Evolutionary conservation across 371 early-diverging fungal species (phyloP).

Genomic region (Choanephora cucurbitarum): DNA sequence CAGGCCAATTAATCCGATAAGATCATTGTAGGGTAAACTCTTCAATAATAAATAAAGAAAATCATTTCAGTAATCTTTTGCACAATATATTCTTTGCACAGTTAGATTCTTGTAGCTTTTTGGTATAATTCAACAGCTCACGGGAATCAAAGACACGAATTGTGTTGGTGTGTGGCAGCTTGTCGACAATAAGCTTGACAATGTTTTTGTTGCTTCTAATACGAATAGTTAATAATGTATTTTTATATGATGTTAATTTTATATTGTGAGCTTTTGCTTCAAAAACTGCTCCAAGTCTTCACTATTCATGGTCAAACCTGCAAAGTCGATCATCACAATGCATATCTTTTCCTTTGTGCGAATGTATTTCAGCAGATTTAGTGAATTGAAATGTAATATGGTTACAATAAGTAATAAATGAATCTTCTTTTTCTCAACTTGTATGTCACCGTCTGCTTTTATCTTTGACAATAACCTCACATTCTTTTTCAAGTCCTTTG

Average conservation of each 20-base stretch:
- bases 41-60: too few species aligned
- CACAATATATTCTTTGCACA: background rate
- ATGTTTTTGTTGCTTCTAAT: constrained; percentile 13
- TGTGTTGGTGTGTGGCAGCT: constrained; percentile 9
- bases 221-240: constrained; percentile 18
- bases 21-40: too few species aligned
- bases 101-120: constrained; percentile 14
- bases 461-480: constrained; percentile 12
- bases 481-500: constrained; percentile 17
- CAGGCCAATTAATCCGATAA: too few species aligned
- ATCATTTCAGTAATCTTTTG: background rate
- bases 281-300: constrained; percentile 20
- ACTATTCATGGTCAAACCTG: constrained; percentile 21
- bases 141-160: constrained; percentile 7
- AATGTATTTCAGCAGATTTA: constrained; percentile 18
- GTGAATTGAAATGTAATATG: constrained; percentile 15
- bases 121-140: constrained; percentile 12
- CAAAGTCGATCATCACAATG: constrained; percentile 23
- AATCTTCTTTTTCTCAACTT: constrained; percentile 19
- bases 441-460: constrained; percentile 19
- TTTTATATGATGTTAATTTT: constrained; percentile 10
- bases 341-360: constrained; percentile 9
- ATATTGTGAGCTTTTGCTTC: constrained; percentile 14
- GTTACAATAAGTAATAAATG: constrained; percentile 14
- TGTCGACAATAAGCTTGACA: constrained; percentile 12